Conservation (phyloP, 495 filamentous ascomycete species). For the Pseudotulostoma volvatum region DNA sequence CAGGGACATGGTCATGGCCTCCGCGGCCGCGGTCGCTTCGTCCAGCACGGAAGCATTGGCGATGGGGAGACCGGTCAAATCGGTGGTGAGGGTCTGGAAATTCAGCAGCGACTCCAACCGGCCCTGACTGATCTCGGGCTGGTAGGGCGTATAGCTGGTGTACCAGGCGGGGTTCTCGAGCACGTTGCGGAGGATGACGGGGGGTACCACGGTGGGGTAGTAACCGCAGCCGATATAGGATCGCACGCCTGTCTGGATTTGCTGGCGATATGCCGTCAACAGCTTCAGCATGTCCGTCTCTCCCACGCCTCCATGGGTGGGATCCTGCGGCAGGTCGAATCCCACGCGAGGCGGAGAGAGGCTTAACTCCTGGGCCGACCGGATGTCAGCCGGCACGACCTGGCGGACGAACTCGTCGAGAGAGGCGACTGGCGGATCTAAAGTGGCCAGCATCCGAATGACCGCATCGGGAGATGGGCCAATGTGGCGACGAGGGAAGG, state of each 20-base stretch:
- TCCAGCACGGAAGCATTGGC: conserved; percentile 91
- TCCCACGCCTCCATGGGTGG: conserved; percentile 38
- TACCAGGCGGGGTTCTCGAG: conserved; percentile 95
- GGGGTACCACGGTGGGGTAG: conserved; percentile 68
- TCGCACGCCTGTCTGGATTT: conserved; percentile 41
- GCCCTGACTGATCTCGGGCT: conserved; percentile 95
- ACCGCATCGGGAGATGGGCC: conserved; percentile 63
- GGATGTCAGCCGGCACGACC: conserved; percentile 70
- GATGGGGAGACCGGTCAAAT: conserved; percentile 77
- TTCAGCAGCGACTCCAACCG: conserved; percentile 87
- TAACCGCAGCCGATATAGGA: conserved; percentile 78
- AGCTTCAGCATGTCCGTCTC: conserved; percentile 53
- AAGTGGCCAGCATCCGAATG: conserved; percentile 61
- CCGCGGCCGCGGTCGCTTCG: conserved; percentile 85
- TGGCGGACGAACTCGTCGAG: conserved; percentile 81
- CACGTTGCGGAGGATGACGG: conserved; percentile 88
- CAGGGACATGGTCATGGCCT: conserved; percentile 93
- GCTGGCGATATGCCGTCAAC: conserved; percentile 44
- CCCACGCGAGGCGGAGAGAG: conserved; percentile 23
- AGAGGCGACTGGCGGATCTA: conserved; percentile 56
- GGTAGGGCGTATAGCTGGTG: conserved; percentile 96
- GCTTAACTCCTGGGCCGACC: conserved; percentile 46
- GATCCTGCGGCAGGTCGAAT: conserved; percentile 24
- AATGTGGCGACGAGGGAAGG: conserved; percentile 81
- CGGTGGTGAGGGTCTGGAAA: conserved; percentile 88